Percentiles rank a stretch among this genome's conserved stretches.
Evolutionary conservation across 768 basidiomycete species (phyloP).

Genomic region (Artomyces pyxidatus): DNA sequence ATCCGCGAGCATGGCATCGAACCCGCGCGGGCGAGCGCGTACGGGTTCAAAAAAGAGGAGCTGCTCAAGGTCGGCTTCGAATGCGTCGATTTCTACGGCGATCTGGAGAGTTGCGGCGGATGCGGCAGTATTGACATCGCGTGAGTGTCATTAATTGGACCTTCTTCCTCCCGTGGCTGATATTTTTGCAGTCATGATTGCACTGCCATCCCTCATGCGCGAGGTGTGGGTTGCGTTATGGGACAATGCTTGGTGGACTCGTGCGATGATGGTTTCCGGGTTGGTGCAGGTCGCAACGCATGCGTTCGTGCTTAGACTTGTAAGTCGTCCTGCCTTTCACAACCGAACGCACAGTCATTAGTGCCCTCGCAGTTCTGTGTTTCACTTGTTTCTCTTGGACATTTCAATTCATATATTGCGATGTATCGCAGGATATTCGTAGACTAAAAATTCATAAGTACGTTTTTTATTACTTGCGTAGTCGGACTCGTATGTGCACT

Average conservation of each 20-base stretch:
- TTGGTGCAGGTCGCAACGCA: slow-evolving; percentile 9
- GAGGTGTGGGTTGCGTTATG: slow-evolving; percentile 20
- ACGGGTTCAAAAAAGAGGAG: background rate
- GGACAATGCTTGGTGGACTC: slow-evolving; percentile 21
- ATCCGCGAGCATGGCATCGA: background rate
- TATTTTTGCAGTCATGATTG: slow-evolving; percentile 21
- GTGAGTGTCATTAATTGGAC: slow-evolving; percentile 11
- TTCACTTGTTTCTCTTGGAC: too few relatives aligned
- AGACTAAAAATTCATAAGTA: too few relatives aligned
- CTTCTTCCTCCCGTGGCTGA: slow-evolving; percentile 1
- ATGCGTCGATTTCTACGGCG: slow-evolving; percentile 23
- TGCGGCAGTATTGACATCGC: slow-evolving; percentile 20
- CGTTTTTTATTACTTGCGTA: too few relatives aligned
- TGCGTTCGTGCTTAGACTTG: slow-evolving; percentile 9
- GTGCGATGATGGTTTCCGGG: slow-evolving; percentile 20
- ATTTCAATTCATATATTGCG: too few relatives aligned
- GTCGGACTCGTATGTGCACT: too few relatives aligned
- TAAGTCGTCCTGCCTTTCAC: too few relatives aligned
- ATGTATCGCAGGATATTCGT: too few relatives aligned
- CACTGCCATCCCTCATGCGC: slow-evolving; percentile 17
- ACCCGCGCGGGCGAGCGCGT: background rate
- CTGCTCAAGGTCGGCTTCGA: slow-evolving; percentile 18
- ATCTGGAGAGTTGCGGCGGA: slow-evolving; percentile 25
- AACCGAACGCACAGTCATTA: too few relatives aligned
- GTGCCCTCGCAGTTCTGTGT: too few relatives aligned